A percentile compares a stretch with the other conserved stretches of the same genome.
Evolutionary conservation across 352 stramenopile genomes (phyloP).

Genomic region (Phytophthora ohioensis): DNA sequence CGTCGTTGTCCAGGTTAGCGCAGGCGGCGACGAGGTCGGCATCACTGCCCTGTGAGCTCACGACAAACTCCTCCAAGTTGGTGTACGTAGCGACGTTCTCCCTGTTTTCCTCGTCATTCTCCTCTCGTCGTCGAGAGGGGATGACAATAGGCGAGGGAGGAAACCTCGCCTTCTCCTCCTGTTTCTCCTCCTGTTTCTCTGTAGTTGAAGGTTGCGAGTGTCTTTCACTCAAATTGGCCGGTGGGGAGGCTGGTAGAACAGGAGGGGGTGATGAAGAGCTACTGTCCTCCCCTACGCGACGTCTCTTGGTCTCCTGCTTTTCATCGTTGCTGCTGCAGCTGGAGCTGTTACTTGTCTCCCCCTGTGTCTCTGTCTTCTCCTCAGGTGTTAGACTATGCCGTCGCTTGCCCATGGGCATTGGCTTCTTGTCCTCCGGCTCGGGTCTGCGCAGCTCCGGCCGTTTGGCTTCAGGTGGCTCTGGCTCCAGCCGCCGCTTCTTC

Average conservation of each 20-base stretch:
- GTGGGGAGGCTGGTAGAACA: conserved; percentile 27
- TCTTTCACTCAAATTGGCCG: conserved; percentile 37
- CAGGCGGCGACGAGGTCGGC: conserved; percentile 35
- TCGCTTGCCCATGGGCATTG: conserved; percentile 21
- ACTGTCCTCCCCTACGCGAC: conserved; percentile 17
- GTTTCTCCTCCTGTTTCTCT: conserved; percentile 24
- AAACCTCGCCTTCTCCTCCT: conserved; percentile 41
- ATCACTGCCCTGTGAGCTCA: conserved; percentile 37
- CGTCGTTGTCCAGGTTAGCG: conserved; percentile 34
- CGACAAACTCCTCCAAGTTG: conserved; percentile 33
- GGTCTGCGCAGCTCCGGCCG: conserved; percentile 8
- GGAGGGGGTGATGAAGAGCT: conserved; percentile 29
- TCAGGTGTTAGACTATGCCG: conserved; percentile 25
- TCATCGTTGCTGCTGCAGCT: conserved; percentile 23
- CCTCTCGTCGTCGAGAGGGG: conserved; percentile 15
- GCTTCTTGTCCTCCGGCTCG: conserved; percentile 28
- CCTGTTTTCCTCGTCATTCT: conserved; percentile 37
- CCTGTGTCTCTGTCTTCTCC: conserved; percentile 18
- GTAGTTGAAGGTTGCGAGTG: conserved; percentile 12
- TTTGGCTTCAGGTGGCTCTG: conserved; percentile 13
- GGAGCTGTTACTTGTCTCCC: conserved; percentile 22
- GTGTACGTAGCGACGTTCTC: conserved; percentile 33
- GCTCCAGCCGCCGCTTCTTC: conserved; percentile 35
- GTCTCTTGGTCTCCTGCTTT: conserved; percentile 28
- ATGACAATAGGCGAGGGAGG: conserved; percentile 37